These are phyloP conservation scores for Boechera stricta DNA, from an alignment of 345 rosid genomes.

Conservation along the genomic window DNA sequence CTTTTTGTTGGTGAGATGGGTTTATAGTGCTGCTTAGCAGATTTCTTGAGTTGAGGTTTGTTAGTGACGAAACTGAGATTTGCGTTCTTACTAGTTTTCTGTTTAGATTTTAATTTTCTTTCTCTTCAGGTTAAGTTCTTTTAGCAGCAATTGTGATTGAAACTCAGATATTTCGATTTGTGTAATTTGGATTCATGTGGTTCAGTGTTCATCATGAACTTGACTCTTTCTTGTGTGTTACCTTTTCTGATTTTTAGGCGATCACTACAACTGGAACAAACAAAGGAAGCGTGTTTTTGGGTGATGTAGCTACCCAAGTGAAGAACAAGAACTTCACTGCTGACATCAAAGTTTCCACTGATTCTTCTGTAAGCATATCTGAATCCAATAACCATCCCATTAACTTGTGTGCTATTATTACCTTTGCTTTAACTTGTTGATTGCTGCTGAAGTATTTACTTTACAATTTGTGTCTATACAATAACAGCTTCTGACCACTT, in stretches of 20 bases:
- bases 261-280: conserved; percentile 74
- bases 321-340: conserved; percentile 89
- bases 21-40: neutral
- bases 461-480: neutral
- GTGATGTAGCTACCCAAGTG: conserved; percentile 85
- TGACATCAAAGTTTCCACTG: conserved; percentile 87
- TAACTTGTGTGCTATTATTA: neutral
- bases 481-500: conserved; percentile 73
- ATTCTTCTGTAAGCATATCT: conserved; percentile 65
- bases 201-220: neutral
- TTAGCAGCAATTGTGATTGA: neutral
- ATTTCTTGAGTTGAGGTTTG: neutral
- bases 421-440: neutral
- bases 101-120: neutral
- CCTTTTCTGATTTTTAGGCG: conserved; percentile 50
- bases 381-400: neutral
- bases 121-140: neutral
- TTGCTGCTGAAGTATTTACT: neutral
- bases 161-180: neutral
- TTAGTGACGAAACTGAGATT: neutral
- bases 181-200: conserved; percentile 3
- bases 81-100: neutral
- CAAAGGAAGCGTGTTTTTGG: conserved; percentile 79
- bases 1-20: neutral
- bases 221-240: conserved; percentile 1